Percentiles rank a stretch among this genome's conserved stretches.
Conservation (phyloP, 768 basidiomycete genomes). For the Russula dissimulans region DNA sequence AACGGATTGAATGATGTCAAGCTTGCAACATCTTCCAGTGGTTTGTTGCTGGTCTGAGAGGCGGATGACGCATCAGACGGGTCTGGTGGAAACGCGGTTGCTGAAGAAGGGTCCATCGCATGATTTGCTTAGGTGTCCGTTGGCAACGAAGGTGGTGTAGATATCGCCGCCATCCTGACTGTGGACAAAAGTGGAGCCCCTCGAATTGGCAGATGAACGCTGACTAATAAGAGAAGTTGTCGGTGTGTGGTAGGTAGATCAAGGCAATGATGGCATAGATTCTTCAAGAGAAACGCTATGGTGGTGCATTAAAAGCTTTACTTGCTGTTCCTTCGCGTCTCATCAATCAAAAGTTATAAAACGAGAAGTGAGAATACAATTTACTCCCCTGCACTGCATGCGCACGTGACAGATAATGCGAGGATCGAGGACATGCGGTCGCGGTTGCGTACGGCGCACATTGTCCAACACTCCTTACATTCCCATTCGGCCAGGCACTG, state of each 20-base stretch:
- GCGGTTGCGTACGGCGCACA: neutral
- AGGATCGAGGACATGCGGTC: no score
- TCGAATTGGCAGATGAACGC: neutral
- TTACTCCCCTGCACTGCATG: neutral
- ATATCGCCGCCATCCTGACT: neutral
- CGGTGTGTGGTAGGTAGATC: no score
- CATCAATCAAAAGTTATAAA: neutral
- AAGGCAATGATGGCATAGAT: neutral
- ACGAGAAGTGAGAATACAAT: neutral
- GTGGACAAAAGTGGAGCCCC: neutral
- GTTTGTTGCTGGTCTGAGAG: conserved; percentile 54
- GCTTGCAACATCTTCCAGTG: conserved; percentile 52
- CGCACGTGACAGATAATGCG: conserved; percentile 3
- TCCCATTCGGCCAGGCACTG: neutral
- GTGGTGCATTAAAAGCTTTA: no score
- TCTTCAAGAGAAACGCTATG: neutral
- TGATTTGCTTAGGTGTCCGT: neutral
- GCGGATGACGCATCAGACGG: conserved; percentile 37
- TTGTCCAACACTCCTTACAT: neutral
- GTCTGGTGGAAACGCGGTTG: conserved; percentile 25
- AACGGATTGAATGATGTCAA: conserved; percentile 88
- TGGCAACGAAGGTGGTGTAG: neutral
- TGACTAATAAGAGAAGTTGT: neutral
- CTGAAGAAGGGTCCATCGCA: conserved; percentile 12
- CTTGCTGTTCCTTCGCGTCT: neutral